These are phyloP conservation scores for Candida glaebosa DNA, from an alignment of 805 yeast genomes.

Conservation along the genomic window DNA sequence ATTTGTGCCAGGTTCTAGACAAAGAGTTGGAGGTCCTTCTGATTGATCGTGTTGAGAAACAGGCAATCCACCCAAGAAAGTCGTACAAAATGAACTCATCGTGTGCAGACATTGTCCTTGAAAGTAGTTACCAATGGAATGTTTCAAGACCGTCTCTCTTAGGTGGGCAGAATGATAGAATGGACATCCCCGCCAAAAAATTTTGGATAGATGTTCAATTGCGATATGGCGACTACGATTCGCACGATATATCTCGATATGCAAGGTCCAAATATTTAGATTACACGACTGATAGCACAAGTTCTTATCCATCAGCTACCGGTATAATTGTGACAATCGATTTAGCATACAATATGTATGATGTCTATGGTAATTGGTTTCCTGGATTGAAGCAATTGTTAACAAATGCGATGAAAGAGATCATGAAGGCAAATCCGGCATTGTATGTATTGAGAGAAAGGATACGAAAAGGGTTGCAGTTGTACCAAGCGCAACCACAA, in stretches of 20 bases:
- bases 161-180: conserved; percentile 63
- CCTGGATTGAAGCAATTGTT: conserved; percentile 88
- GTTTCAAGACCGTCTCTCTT: conserved; percentile 78
- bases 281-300: conserved; percentile 82
- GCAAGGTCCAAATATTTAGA: conserved; percentile 91
- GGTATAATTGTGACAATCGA: conserved; percentile 91
- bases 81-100: conserved; percentile 97
- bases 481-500: conserved; percentile 90
- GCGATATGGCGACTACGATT: conserved; percentile 95
- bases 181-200: conserved; percentile 61
- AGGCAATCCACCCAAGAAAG: conserved; percentile 93
- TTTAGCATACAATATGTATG: conserved; percentile 92
- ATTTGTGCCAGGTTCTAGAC: conserved; percentile 88
- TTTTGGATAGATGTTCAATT: conserved; percentile 95
- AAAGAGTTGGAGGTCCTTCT: conserved; percentile 79
- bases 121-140: conserved; percentile 77
- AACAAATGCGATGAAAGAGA: conserved; percentile 88
- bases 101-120: conserved; percentile 81
- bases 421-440: conserved; percentile 94
- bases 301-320: conserved; percentile 88
- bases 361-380: conserved; percentile 97
- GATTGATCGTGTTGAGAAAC: conserved; percentile 83
- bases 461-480: conserved; percentile 87
- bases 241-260: conserved; percentile 93
- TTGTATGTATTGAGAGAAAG: conserved; percentile 88